phyloP scores from a whole-genome alignment of 2,329 filamentous ascomycete genomes.

The Alternaria alternata region DNA sequence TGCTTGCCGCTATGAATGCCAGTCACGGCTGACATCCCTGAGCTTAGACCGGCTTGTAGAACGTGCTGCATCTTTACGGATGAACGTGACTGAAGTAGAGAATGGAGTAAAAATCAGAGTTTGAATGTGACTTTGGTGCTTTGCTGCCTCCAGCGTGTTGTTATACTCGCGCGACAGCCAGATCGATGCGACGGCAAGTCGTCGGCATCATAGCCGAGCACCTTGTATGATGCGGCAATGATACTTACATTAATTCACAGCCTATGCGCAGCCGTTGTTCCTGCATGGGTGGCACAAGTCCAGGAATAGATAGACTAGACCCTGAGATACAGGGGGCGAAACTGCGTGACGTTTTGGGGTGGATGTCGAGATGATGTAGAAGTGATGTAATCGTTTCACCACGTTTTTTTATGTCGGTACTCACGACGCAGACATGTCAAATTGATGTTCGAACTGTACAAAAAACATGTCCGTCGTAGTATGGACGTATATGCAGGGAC shows the following conservation, averaged over 20 bases:
- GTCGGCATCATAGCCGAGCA: not conserved
- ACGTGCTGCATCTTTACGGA: conserved; percentile 5
- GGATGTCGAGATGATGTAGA: not conserved
- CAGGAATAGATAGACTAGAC: not conserved
- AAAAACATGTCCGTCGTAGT: not conserved
- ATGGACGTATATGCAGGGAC: not conserved
- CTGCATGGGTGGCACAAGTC: conserved; percentile 2
- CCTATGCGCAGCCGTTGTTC: conserved; percentile 1
- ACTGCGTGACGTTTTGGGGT: not conserved
- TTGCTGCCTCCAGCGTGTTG: not conserved
- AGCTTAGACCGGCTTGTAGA: conserved; percentile 2
- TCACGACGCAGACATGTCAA: not conserved
- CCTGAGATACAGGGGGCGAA: not conserved
- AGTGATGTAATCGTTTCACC: not conserved
- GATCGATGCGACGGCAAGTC: conserved; percentile 1
- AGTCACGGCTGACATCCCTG: conserved; percentile 5
- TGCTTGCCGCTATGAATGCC: conserved; percentile 7
- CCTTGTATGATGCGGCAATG: conserved; percentile 10
- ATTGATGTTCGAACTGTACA: not conserved
- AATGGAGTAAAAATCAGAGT: not conserved
- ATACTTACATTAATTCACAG: not conserved
- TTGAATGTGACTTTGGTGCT: not conserved
- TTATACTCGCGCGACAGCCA: not conserved
- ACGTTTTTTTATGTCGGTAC: not conserved
- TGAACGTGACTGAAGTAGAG: not conserved